These are phyloP conservation scores for Rhizophagus sp. DNA, from an alignment of 192 early-diverging fungal genomes.

Conservation along the genomic window DNA sequence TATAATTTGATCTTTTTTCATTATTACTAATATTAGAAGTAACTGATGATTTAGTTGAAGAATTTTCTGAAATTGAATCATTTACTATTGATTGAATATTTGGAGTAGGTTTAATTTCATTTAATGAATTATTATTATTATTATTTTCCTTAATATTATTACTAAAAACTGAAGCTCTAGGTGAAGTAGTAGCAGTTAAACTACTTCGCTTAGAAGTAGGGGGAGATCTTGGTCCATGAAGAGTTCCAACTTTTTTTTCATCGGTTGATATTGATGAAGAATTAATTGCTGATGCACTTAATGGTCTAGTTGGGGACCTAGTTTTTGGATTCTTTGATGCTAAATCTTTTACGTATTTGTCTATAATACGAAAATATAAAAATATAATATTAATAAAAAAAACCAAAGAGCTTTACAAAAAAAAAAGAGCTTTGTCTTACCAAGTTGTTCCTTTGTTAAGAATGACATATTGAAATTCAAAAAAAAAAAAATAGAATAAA, in stretches of 20 bases:
- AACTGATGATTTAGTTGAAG: background rate
- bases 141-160: background rate
- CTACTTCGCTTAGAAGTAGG: background rate
- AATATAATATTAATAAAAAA: background rate
- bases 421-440: background rate
- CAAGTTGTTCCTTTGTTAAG: conserved; percentile 23
- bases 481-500: too few relatives aligned
- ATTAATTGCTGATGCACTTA: background rate
- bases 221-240: background rate
- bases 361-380: background rate
- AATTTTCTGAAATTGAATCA: background rate
- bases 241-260: background rate
- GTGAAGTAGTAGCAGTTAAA: background rate
- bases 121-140: background rate
- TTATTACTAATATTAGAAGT: background rate
- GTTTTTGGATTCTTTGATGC: background rate
- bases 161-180: background rate
- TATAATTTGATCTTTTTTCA: conserved; percentile 1
- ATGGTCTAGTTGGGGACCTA: background rate
- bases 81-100: background rate
- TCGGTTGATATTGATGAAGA: background rate
- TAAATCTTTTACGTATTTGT: conserved; percentile 17
- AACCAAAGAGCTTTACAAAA: too few relatives aligned
- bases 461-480: conserved; percentile 8
- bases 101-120: background rate